Evolutionary conservation across 2,329 filamentous ascomycete genomes (phyloP).

Genomic region (Neonectria neomacrospora): DNA sequence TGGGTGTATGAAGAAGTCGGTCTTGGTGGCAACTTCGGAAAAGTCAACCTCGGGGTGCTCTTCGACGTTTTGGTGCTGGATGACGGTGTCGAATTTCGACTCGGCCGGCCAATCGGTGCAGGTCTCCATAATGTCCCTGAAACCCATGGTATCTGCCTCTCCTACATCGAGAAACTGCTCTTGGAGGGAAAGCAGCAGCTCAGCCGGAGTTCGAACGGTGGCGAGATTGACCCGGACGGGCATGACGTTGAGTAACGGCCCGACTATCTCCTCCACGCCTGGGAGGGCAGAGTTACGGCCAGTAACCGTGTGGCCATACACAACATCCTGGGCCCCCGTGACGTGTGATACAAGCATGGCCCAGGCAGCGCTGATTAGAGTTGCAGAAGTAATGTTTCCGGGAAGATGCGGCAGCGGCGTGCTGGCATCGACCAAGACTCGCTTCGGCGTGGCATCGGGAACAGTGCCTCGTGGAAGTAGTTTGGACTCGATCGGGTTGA

Average conservation of each 20-base stretch:
- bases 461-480: not conserved
- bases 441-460: not conserved
- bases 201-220: not conserved
- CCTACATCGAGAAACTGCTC: constrained; percentile 23
- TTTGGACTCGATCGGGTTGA: constrained; percentile 31
- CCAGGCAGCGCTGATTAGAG: constrained; percentile 55
- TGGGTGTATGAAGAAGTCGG: constrained; percentile 11
- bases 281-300: constrained; percentile 52
- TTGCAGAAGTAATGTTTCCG: constrained; percentile 40
- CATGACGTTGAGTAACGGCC: constrained; percentile 54
- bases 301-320: constrained; percentile 55
- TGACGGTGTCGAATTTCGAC: constrained; percentile 22
- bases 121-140: constrained; percentile 26
- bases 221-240: constrained; percentile 52
- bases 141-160: constrained; percentile 32
- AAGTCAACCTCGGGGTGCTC: constrained; percentile 27
- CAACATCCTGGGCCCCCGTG: constrained; percentile 49
- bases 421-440: not conserved
- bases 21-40: not conserved
- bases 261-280: constrained; percentile 50
- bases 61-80: constrained; percentile 39
- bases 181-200: constrained; percentile 27
- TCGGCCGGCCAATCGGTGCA: constrained; percentile 33
- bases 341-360: constrained; percentile 51
- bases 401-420: constrained; percentile 1